Conservation (phyloP, 305 asterid genomes). For the Rubia tinctorum region DNA sequence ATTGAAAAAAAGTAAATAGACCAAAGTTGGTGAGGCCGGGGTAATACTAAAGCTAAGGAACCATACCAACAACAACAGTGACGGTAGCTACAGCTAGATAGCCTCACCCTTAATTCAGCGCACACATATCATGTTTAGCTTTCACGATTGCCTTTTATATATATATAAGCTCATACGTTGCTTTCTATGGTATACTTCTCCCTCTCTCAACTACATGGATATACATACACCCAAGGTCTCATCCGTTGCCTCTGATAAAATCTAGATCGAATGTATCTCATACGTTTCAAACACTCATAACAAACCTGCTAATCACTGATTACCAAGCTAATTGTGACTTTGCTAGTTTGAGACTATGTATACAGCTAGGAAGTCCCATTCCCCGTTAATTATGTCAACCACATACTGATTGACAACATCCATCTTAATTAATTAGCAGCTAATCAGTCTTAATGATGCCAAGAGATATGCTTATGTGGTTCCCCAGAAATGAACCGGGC, state of each 20-base stretch:
- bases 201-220: constrained; percentile 11
- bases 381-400: neutral
- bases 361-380: neutral
- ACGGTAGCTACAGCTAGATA: neutral
- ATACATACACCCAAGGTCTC: too few species aligned
- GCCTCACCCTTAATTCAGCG: neutral
- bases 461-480: constrained; percentile 17
- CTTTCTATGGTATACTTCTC: constrained; percentile 19
- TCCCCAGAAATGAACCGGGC: constrained; percentile 46
- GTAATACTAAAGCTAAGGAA: neutral
- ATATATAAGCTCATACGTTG: constrained; percentile 23
- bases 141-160: neutral
- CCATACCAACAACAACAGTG: neutral
- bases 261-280: too few species aligned
- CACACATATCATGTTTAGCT: neutral
- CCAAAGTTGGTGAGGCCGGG: too few species aligned
- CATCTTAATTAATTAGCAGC: neutral
- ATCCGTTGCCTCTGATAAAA: too few species aligned
- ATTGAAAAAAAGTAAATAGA: too few species aligned
- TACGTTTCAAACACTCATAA: too few species aligned
- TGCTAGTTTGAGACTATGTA: too few species aligned
- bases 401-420: neutral
- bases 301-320: neutral
- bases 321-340: neutral
- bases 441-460: constrained; percentile 27